Base-by-base conservation (phyloP, 2,329 filamentous ascomycete species). In the Herpotrichia juniperi region DNA sequence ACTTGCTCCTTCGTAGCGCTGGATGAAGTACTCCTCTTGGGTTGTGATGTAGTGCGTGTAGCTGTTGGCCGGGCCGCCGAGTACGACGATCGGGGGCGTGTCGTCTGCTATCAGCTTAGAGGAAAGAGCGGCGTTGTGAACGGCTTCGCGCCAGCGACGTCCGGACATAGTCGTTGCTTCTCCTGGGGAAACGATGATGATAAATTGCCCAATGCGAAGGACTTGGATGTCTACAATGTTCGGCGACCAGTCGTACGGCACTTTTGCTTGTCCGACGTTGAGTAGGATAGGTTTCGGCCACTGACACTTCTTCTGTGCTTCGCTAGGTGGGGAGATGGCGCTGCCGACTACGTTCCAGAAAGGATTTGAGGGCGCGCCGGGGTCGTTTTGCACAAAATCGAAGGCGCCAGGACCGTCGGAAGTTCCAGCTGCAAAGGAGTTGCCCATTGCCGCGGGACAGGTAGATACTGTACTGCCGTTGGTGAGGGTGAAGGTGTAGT, bases 131-230 rank as follows among this genome's bases (percentile, higher is more conserved):
- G 54, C 45, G 50, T 67, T 69, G 59, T 63, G 53, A 3, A 73
- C 69, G 28, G 71, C 68, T 50, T 72, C 69, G n/a, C 88, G 90
- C 93, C 93, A 97, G 22, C 93, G 85, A 19, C 93, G 83, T 0
- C 93, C 93, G 1, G 90, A 85, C 93, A 97, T 97, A 4, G 93
- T 97, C 0, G 90, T 94, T 1, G 90, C 91, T 74, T 97, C 93
- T 25, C 91, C 91, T 0, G 93, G 89, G 26, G 88, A 89, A 24
- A 96, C 85, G 56, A 97, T 86, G 56, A 97, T 88, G 50, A 96
- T 79, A 6, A 97, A 76, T 65, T 94, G 90, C 0, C 93, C 93
- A 0, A 93, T 88, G 11, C 93, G 88, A 12, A 97, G 80, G 25
- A 89, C 81, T 69, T 97, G 93, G 9, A 97, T 83, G 68, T 97